These are phyloP conservation scores for Diversispora eburnea DNA, from an alignment of 192 early-diverging fungal genomes.

Conservation along the genomic window DNA sequence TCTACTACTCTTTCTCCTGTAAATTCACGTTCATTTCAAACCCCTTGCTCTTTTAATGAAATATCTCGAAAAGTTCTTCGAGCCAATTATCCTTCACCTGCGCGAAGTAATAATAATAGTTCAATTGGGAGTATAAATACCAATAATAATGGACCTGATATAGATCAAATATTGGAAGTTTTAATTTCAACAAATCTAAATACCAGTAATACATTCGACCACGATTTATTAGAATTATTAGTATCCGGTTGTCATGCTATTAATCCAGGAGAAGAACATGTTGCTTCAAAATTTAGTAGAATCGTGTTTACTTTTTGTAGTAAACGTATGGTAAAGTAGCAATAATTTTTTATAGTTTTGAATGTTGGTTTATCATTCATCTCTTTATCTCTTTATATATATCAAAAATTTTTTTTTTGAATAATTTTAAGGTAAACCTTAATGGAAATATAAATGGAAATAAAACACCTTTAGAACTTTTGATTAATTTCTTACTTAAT, in stretches of 20 bases:
- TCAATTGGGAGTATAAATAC: not conserved
- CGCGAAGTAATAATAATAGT: not conserved
- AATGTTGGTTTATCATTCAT: not conserved
- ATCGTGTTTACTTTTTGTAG: constrained; percentile 25
- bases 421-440: not conserved
- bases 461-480: constrained; percentile 18
- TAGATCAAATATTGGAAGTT: constrained; percentile 15
- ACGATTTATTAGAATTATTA: constrained; percentile 24
- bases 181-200: constrained; percentile 26
- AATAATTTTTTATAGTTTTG: not conserved
- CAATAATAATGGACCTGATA: not conserved
- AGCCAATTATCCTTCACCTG: constrained; percentile 1
- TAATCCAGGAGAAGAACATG: constrained; percentile 8
- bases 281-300: constrained; percentile 23
- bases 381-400: not conserved
- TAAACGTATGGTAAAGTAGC: constrained; percentile 6
- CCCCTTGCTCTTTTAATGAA: not conserved
- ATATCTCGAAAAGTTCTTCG: constrained; percentile 11
- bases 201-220: not conserved
- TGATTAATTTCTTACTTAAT: constrained; percentile 18
- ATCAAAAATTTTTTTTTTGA: not conserved
- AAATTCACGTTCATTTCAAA: too few species aligned
- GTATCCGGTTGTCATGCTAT: constrained; percentile 16
- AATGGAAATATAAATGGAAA: not conserved
- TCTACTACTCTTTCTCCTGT: too few species aligned